These are phyloP conservation scores for Paramecium octaurelia DNA, from an alignment of 73 alveolate genomes.

Conservation along the genomic window DNA sequence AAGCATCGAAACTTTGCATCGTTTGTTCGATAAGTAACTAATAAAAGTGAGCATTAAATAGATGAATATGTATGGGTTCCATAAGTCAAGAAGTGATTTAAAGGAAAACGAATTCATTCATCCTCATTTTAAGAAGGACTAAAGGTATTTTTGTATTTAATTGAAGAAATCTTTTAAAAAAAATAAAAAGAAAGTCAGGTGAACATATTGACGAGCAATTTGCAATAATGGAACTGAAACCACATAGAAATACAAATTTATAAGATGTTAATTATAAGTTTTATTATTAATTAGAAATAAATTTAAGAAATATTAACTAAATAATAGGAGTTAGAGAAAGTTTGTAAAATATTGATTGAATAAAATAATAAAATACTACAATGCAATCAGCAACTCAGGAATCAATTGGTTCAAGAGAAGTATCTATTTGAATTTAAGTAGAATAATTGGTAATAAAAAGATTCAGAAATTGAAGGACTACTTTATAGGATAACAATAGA, in stretches of 20 bases:
- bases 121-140: conserved; percentile 35
- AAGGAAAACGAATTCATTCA: conserved; percentile 37
- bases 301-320: background rate
- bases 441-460: background rate
- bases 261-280: background rate
- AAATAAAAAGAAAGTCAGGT: conserved; percentile 37
- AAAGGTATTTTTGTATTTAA: background rate
- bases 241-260: background rate
- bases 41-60: background rate
- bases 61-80: conserved; percentile 96
- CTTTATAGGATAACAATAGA: background rate
- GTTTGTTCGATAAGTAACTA: conserved; percentile 90
- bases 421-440: background rate
- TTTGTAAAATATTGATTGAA: conserved; percentile 9
- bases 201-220: conserved; percentile 12
- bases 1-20: conserved; percentile 97
- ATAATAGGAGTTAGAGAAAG: conserved; percentile 6
- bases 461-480: background rate
- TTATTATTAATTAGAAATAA: background rate
- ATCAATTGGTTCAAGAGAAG: background rate
- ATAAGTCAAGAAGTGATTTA: conserved; percentile 70
- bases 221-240: conserved; percentile 7
- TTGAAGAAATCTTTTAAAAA: background rate
- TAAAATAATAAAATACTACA: conserved; percentile 8
- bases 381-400: background rate